phyloP scores from a whole-genome alignment of 768 basidiomycete genomes.

The Trametes punicea region DNA sequence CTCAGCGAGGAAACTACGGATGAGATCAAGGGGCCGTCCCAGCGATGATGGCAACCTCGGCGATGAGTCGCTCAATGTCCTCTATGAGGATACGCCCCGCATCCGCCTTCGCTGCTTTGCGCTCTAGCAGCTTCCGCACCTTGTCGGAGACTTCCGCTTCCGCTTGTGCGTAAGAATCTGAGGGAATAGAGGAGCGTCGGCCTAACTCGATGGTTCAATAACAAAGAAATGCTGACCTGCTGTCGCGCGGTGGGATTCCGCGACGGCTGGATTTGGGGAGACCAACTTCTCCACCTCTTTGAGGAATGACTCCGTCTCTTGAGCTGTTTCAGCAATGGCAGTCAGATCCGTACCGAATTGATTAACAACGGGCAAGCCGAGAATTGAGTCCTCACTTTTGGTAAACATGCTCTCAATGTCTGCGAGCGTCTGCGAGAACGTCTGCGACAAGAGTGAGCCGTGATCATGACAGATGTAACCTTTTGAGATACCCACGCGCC shows the following conservation, averaged over 20 bases:
- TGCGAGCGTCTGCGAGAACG: not conserved
- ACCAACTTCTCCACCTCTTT: not conserved
- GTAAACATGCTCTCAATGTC: not conserved
- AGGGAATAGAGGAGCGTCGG: not conserved
- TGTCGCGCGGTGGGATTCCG: not conserved
- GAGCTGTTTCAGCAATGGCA: not conserved
- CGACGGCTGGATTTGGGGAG: not conserved
- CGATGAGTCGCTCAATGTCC: conserved; percentile 17
- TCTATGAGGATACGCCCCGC: conserved; percentile 3
- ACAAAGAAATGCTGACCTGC: not conserved
- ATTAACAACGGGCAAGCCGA: not conserved
- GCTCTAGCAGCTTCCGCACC: conserved; percentile 13
- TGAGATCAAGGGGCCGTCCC: too few species aligned
- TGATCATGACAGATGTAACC: not conserved
- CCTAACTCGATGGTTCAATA: not conserved
- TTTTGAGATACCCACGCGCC: conserved; percentile 3
- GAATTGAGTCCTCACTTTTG: conserved; percentile 3
- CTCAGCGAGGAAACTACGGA: not conserved
- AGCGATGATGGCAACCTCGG: conserved; percentile 11
- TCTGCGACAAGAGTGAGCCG: not conserved
- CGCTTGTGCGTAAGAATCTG: not conserved
- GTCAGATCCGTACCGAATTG: too few species aligned
- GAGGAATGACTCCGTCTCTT: conserved; percentile 4
- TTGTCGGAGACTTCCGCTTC: conserved; percentile 1
- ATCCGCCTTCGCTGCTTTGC: conserved; percentile 16